A percentile compares a stretch with the other conserved stretches of the same genome.
phyloP scores from a whole-genome alignment of 352 stramenopile genomes.

The Pythium myriotylum region DNA sequence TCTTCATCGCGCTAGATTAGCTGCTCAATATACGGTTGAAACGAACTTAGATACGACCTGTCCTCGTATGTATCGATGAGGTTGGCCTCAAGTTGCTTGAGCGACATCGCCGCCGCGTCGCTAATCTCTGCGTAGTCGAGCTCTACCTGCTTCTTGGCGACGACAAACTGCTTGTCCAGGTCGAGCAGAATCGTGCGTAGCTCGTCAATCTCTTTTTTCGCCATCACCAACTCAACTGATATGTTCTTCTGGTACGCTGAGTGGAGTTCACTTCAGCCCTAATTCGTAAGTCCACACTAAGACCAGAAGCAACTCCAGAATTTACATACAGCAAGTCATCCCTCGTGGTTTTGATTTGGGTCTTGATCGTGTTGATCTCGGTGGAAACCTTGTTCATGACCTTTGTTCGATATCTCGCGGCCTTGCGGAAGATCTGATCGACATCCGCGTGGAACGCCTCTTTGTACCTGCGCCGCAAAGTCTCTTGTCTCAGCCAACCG shows the following conservation, averaged over 20 bases:
- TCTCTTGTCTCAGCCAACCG: too few relatives aligned
- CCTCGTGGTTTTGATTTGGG: conserved; percentile 4
- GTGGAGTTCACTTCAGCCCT: not conserved
- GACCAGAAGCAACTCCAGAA: too few relatives aligned
- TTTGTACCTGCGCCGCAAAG: conserved; percentile 9
- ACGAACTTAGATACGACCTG: conserved; percentile 12
- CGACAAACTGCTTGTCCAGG: conserved; percentile 3
- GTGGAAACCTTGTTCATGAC: conserved; percentile 7
- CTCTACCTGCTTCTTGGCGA: conserved; percentile 1
- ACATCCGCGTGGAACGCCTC: conserved; percentile 29
- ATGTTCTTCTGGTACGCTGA: conserved; percentile 2
- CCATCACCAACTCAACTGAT: conserved; percentile 6
- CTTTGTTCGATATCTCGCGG: conserved; percentile 8
- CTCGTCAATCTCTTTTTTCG: conserved; percentile 4
- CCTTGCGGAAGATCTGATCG: conserved; percentile 22
- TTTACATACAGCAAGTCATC: conserved; percentile 4
- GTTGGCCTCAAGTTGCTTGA: conserved; percentile 10
- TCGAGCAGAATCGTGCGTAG: conserved; percentile 5
- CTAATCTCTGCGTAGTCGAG: conserved; percentile 5
- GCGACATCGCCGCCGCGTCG: not conserved
- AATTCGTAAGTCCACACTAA: too few relatives aligned
- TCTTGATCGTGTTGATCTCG: conserved; percentile 13
- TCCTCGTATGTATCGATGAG: conserved; percentile 7
- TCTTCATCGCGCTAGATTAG: conserved; percentile 1
- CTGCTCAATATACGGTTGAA: conserved; percentile 12